phyloP scores from a whole-genome alignment of 2,329 filamentous ascomycete genomes.

The Corniculantispora saksenae region DNA sequence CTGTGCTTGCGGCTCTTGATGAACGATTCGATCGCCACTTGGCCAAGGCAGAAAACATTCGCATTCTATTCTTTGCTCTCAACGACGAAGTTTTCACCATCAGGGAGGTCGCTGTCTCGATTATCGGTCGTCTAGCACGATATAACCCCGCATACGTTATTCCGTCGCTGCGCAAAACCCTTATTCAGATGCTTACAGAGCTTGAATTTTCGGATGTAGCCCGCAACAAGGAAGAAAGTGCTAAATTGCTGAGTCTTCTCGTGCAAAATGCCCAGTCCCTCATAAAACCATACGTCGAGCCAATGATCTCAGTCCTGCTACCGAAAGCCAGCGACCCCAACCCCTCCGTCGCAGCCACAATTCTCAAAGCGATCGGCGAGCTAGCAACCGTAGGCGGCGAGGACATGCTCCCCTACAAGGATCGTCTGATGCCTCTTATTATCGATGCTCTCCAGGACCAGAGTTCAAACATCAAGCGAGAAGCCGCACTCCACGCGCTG shows the following conservation, averaged over 20 bases:
- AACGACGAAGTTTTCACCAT: slow-evolving; percentile 95
- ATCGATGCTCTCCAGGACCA: slow-evolving; percentile 93
- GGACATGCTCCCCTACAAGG: slow-evolving; percentile 90
- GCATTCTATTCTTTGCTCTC: slow-evolving; percentile 89
- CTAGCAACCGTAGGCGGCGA: slow-evolving; percentile 91
- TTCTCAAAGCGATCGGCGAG: slow-evolving; percentile 93
- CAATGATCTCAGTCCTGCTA: slow-evolving; percentile 91
- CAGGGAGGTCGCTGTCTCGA: slow-evolving; percentile 90
- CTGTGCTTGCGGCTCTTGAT: slow-evolving; percentile 86
- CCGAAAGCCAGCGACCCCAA: slow-evolving; percentile 87
- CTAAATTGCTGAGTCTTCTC: slow-evolving; percentile 86
- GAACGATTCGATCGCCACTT: slow-evolving; percentile 93
- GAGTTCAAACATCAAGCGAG: slow-evolving; percentile 84
- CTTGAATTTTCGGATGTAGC: slow-evolving; percentile 94
- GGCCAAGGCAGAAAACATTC: slow-evolving; percentile 96
- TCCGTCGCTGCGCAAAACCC: slow-evolving; percentile 87
- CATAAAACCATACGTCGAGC: slow-evolving; percentile 95
- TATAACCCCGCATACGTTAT: slow-evolving; percentile 98
- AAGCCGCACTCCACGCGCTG: slow-evolving; percentile 85
- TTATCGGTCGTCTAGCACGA: slow-evolving; percentile 88
- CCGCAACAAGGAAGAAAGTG: slow-evolving; percentile 94
- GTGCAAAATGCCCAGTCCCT: slow-evolving; percentile 90
- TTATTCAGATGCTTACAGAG: slow-evolving; percentile 94
- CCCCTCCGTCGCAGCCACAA: slow-evolving; percentile 87
- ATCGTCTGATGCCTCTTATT: slow-evolving; percentile 90